Base-by-base conservation (phyloP, 495 filamentous ascomycete genomes). In the Penicillium desertorum region DNA sequence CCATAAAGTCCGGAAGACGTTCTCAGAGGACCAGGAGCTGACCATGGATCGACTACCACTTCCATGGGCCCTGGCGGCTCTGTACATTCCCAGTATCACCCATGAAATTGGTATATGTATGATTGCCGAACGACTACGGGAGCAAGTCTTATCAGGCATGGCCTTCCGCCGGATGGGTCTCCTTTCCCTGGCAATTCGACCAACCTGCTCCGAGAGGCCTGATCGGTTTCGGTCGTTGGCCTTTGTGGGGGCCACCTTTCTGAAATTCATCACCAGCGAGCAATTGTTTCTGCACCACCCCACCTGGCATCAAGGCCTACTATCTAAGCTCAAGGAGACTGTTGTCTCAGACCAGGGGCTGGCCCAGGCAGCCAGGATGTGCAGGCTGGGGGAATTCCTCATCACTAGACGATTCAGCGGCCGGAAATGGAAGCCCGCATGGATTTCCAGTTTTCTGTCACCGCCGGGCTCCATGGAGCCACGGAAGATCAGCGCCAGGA, bases 271-370 rank as follows among this genome's bases (percentile, higher is more conserved):
- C 32, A 19, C 29, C 20, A 22, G 9, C 20, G 42, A 27, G 45
- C 54, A 57, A 17, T 12, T 57, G 17, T 57, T 57, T 17, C 22
- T 49, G 27, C 44, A 57, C 17, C 54, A 57, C 29, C 27, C 32
- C 30, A 17, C 39, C 5, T 57, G 54, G 54, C 54, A 57, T 30
- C 30, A 57, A 50, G 54, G 54, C 32, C 20, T 49, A 7, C 39
- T 57, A 34, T 48, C 54, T 3, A 22, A 48, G n/a, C n/a, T 49
- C 16, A 57, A 41, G 30, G 25, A 49, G 20, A n/a, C 20, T 12
- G 41, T 57, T 23, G 17, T 57, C 2, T 57, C 54, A 23, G 45
- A 57, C 34, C n/a, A 32, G n/a, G 45, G 54, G 7, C 54, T 57
- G 22, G 45, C 54, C 4, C 27, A 39, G 11, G 54, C 54, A 41